Evolutionary conservation across 192 early-diverging fungal species (phyloP).

Genomic region (Coemansia guatemalensis): DNA sequence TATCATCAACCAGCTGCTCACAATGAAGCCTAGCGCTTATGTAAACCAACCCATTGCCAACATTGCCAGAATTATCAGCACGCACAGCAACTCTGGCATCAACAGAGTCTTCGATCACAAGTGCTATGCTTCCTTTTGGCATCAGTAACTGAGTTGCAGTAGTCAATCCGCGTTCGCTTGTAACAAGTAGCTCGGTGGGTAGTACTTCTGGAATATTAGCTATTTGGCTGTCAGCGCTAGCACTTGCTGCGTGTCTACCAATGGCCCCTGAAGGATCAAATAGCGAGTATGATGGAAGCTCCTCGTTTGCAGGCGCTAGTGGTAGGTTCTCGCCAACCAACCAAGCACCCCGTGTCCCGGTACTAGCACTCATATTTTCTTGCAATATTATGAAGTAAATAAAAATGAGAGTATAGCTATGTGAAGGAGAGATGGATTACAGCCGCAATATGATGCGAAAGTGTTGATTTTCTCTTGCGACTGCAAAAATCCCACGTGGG

Average conservation of each 20-base stretch:
- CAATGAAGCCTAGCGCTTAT: slow-evolving; percentile 1
- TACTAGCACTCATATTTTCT: not conserved
- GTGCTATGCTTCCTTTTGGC: slow-evolving; percentile 1
- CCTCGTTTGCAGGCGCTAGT: not conserved
- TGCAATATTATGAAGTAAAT: too few relatives aligned
- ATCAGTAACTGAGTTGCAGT: slow-evolving; percentile 15
- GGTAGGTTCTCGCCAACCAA: not conserved
- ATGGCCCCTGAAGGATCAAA: slow-evolving; percentile 3
- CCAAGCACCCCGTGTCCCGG: not conserved
- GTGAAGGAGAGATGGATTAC: not conserved
- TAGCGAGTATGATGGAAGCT: slow-evolving; percentile 27
- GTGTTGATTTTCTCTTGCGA: not conserved
- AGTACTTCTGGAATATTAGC: too few relatives aligned
- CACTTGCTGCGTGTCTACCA: not conserved
- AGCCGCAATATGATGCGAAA: not conserved
- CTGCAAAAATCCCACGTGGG: not conserved
- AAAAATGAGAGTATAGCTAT: not conserved
- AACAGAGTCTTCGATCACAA: slow-evolving; percentile 13
- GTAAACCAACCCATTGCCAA: slow-evolving; percentile 4
- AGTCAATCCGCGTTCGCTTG: not conserved
- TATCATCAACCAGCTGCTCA: not conserved
- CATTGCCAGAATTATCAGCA: slow-evolving; percentile 5
- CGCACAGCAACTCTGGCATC: slow-evolving; percentile 7
- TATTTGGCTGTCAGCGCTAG: not conserved
- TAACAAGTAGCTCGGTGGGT: slow-evolving; percentile 4